Evolutionary conservation across 441 rosid species (phyloP).

Genomic region (Hura crepitans): DNA sequence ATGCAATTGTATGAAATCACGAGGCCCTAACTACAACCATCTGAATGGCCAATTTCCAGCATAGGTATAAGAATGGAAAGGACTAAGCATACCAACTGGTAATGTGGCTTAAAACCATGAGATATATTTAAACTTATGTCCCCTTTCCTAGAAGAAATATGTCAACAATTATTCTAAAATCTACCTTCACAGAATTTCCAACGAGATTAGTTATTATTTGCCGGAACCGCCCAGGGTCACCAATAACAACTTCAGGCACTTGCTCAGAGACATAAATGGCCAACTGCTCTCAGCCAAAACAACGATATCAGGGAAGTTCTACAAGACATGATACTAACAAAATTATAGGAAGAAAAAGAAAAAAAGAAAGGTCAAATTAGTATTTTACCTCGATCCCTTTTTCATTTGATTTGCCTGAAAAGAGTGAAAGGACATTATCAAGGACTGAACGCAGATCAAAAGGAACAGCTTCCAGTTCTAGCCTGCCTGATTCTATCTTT

Average conservation of each 20-base stretch:
- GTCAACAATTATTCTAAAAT: constrained; percentile 17
- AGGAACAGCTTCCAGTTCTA: constrained; percentile 81
- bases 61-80: not conserved
- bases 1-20: not conserved
- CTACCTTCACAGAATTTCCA: constrained; percentile 90
- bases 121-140: not conserved
- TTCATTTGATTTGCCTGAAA: constrained; percentile 65
- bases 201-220: constrained; percentile 93
- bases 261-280: constrained; percentile 74
- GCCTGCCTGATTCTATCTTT: constrained; percentile 95
- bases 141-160: not conserved
- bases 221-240: constrained; percentile 81
- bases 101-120: constrained; percentile 6
- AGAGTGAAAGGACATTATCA: constrained; percentile 71
- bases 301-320: constrained; percentile 22
- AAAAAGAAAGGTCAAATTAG: constrained; percentile 5
- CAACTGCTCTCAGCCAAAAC: constrained; percentile 51
- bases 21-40: not conserved
- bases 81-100: not conserved
- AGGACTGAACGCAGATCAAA: constrained; percentile 71
- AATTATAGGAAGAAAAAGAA: not conserved
- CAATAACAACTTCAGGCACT: constrained; percentile 75
- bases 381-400: constrained; percentile 74
- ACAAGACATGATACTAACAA: constrained; percentile 24
- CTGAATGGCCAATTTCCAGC: not conserved